phyloP scores from a whole-genome alignment of 148 eudicot species.

The Rhododendron vialii region DNA sequence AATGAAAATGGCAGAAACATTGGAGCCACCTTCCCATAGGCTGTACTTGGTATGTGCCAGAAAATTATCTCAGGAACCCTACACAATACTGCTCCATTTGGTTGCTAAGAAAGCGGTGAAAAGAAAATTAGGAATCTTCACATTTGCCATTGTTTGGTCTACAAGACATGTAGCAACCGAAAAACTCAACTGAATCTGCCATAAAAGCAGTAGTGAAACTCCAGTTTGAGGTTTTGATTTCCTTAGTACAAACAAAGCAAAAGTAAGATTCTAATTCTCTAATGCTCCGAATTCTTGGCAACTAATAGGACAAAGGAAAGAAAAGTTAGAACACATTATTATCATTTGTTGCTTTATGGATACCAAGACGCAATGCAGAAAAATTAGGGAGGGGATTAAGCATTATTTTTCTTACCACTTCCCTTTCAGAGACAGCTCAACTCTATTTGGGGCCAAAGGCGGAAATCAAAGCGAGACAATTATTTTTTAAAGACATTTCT shows the following conservation, averaged over 20 bases:
- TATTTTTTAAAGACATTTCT: neutral
- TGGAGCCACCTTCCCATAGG: slow-evolving; percentile 62
- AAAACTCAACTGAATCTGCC: neutral
- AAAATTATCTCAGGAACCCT: slow-evolving; percentile 90
- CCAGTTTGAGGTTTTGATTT: neutral
- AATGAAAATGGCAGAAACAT: slow-evolving; percentile 19
- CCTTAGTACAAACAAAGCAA: neutral
- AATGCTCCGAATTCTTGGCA: neutral
- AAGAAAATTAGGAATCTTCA: slow-evolving; percentile 4
- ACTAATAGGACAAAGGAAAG: neutral
- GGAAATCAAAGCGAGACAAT: neutral
- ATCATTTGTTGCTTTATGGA: neutral
- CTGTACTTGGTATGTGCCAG: slow-evolving; percentile 91
- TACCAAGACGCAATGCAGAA: neutral
- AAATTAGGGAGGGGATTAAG: neutral
- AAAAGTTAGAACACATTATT: neutral
- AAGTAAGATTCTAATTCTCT: neutral
- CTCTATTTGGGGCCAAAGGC: neutral
- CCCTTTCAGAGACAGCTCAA: neutral
- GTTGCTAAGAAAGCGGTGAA: slow-evolving; percentile 9
- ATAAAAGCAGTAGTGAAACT: neutral
- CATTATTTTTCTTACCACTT: neutral
- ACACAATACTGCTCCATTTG: slow-evolving; percentile 8
- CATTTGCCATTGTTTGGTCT: neutral
- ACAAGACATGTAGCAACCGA: neutral